Evolutionary conservation across 495 filamentous ascomycete genomes (phyloP).

Genomic region (Chaetomium fimeti): DNA sequence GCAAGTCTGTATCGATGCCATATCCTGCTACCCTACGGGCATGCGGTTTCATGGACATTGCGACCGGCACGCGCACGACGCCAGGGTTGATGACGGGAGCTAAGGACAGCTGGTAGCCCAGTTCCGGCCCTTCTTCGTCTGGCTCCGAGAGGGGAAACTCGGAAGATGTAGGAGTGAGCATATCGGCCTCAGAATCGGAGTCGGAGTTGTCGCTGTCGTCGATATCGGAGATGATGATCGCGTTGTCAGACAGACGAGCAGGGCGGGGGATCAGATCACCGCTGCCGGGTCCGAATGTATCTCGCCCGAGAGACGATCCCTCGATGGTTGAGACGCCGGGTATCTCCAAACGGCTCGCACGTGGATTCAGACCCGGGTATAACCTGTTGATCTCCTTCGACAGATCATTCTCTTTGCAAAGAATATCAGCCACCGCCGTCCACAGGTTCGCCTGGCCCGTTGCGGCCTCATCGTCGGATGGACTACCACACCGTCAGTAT

Average conservation of each 20-base stretch:
- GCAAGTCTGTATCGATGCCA: neutral
- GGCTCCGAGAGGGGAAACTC: neutral
- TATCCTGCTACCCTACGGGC: too few species aligned
- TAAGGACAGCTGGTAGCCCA: neutral
- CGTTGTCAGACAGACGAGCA: neutral
- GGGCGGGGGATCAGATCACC: neutral
- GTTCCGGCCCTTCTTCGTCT: neutral
- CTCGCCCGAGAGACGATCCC: neutral
- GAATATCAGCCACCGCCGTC: neutral
- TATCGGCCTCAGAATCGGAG: conserved; percentile 3
- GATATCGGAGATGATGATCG: neutral
- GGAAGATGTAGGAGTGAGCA: neutral
- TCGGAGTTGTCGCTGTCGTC: conserved; percentile 8
- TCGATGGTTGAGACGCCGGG: neutral
- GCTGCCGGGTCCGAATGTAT: neutral
- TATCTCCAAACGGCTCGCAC: neutral
- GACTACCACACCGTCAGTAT: neutral
- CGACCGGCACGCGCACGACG: conserved; percentile 1
- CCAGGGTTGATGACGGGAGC: neutral
- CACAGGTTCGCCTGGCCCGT: neutral
- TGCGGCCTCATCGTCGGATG: neutral
- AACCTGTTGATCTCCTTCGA: neutral
- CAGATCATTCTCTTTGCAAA: conserved; percentile 1
- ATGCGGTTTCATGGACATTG: neutral
- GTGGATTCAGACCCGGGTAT: conserved; percentile 3